Evolutionary conservation across 208 protist species (phyloP).

Genomic region (Leishmania martiniquensis): DNA sequence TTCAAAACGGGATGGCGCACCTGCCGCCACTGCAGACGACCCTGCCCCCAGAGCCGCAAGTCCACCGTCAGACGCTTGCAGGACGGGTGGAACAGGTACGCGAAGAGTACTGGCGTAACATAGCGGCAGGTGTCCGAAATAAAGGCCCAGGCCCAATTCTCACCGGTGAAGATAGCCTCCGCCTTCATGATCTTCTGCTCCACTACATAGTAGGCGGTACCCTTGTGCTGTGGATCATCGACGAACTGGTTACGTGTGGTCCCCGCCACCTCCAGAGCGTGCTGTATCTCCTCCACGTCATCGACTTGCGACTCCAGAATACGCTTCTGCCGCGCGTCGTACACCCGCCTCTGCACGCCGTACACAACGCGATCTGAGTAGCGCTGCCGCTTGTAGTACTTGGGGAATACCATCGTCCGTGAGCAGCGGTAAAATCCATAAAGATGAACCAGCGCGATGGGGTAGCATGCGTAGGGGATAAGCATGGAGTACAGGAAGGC

Average conservation of each 20-base stretch:
- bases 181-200: slow-evolving; percentile 88
- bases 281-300: slow-evolving; percentile 73
- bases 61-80: slow-evolving; percentile 74
- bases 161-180: slow-evolving; percentile 83
- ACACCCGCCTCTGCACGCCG: slow-evolving; percentile 83
- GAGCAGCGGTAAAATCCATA: slow-evolving; percentile 88
- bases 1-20: slow-evolving; percentile 84
- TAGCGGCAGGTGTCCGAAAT: slow-evolving; percentile 88
- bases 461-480: slow-evolving; percentile 80
- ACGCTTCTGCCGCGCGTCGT: slow-evolving; percentile 53
- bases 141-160: slow-evolving; percentile 92
- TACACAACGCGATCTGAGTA: slow-evolving; percentile 83
- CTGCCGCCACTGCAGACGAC: slow-evolving; percentile 74
- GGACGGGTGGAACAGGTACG: slow-evolving; percentile 79
- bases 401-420: slow-evolving; percentile 64
- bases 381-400: slow-evolving; percentile 66
- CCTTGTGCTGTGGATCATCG: slow-evolving; percentile 66
- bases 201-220: slow-evolving; percentile 82
- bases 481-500: slow-evolving; percentile 81
- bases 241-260: slow-evolving; percentile 81
- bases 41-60: slow-evolving; percentile 61
- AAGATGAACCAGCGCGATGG: slow-evolving; percentile 58
- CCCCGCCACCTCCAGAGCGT: slow-evolving; percentile 65
- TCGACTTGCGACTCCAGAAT: slow-evolving; percentile 70
- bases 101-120: slow-evolving; percentile 61